phyloP scores from a whole-genome alignment of 106 monocot species.

The Dendrobium catenatum region DNA sequence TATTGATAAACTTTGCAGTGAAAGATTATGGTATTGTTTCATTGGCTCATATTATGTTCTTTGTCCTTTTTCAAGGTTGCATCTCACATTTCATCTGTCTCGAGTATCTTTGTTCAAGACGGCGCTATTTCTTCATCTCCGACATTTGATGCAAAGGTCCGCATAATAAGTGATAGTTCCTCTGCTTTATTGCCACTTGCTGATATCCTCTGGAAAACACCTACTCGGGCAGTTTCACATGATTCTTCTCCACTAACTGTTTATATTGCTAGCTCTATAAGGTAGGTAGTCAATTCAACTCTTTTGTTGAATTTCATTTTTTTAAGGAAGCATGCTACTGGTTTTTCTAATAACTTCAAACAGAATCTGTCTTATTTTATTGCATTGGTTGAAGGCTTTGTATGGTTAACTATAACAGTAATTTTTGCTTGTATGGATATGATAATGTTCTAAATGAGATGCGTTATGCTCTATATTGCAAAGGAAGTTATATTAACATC shows the following conservation, averaged over 20 bases:
- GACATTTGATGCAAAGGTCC: conserved; percentile 86
- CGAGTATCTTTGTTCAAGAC: conserved; percentile 86
- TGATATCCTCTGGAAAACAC: conserved; percentile 49
- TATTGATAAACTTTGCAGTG: neutral
- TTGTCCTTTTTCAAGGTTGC: conserved; percentile 59
- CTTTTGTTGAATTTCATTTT: neutral
- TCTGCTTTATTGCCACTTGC: conserved; percentile 55
- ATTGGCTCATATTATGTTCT: neutral
- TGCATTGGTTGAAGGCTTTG: neutral
- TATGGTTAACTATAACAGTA: neutral
- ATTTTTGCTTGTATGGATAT: neutral
- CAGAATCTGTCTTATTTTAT: neutral
- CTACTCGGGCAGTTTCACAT: conserved; percentile 67
- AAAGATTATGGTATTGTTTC: neutral
- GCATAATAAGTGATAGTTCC: conserved; percentile 82
- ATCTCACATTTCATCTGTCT: conserved; percentile 70
- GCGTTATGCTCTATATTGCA: neutral
- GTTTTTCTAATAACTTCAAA: neutral
- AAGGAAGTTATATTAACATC: neutral
- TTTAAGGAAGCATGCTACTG: neutral
- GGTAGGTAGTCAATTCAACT: conserved; percentile 29
- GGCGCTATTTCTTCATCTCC: conserved; percentile 62
- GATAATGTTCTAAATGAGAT: neutral
- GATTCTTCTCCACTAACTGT: conserved; percentile 79
- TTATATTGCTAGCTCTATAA: conserved; percentile 77